Evolutionary conservation across 371 early-diverging fungal species (phyloP).

Genomic region (Rhizopus microsporus): DNA sequence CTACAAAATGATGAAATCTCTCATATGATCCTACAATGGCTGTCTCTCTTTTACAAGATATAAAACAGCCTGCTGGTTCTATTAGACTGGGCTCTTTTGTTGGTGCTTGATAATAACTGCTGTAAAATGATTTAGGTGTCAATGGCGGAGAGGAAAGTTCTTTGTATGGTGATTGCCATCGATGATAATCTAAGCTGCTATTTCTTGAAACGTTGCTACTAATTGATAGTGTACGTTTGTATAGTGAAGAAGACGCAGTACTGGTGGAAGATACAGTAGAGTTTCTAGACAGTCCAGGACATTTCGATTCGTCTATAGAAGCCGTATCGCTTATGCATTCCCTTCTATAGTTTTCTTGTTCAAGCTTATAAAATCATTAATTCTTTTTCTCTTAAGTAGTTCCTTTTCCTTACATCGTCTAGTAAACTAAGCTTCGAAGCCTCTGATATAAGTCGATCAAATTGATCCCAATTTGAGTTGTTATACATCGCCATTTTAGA

Average conservation of each 20-base stretch:
- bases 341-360: not conserved
- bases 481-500: not conserved
- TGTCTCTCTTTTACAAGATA: conserved; percentile 3
- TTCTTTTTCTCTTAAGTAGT: not conserved
- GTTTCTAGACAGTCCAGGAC: not conserved
- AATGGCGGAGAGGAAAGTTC: not conserved
- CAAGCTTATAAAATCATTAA: not conserved
- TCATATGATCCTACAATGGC: no score
- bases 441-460: not conserved
- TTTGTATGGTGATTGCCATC: no score
- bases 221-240: no score
- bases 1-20: conserved; percentile 14
- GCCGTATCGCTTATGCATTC: not conserved
- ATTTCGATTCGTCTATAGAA: not conserved
- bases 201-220: no score
- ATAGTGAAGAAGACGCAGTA: not conserved
- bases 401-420: not conserved
- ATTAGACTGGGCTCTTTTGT: conserved; percentile 1
- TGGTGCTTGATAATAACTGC: not conserved
- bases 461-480: not conserved
- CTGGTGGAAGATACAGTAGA: not conserved
- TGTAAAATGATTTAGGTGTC: not conserved
- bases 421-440: not conserved
- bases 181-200: no score
- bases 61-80: conserved; percentile 18